A percentile compares a stretch with the other conserved stretches of the same genome.
phyloP scores from a whole-genome alignment of 2,329 filamentous ascomycete genomes.

The Truncatella angustata region DNA sequence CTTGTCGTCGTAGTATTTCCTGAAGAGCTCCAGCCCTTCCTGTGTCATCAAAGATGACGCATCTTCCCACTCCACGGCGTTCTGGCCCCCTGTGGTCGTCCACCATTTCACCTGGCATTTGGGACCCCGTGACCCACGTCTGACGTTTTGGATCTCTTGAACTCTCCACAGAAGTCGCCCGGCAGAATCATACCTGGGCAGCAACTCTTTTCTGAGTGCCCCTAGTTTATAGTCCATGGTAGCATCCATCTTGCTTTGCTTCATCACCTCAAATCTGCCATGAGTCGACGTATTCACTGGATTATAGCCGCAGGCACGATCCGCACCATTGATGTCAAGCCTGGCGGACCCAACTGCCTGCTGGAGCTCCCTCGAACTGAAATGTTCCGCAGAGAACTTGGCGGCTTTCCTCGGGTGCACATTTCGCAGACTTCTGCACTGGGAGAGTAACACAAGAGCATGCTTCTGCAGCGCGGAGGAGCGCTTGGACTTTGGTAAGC shows the following conservation, averaged over 20 bases:
- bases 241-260: background rate
- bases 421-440: background rate
- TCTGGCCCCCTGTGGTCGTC: background rate
- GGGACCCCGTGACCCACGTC: background rate
- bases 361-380: background rate
- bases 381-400: background rate
- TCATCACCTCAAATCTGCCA: background rate
- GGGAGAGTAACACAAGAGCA: background rate
- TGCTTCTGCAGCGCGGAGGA: background rate
- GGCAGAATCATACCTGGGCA: background rate
- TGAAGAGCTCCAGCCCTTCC: background rate
- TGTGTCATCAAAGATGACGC: background rate
- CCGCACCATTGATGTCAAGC: background rate
- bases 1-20: background rate
- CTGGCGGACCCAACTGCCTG: background rate
- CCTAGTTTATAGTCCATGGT: background rate
- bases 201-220: background rate
- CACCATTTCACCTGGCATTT: constrained; percentile 1
- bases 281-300: background rate
- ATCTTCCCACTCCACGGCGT: background rate
- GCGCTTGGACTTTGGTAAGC: background rate
- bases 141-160: background rate
- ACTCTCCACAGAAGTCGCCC: constrained; percentile 1
- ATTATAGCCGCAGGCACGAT: background rate
- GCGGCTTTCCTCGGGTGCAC: background rate